Conservation (phyloP, 2,329 filamentous ascomycete species). For the Albophoma yamanashiensis region DNA sequence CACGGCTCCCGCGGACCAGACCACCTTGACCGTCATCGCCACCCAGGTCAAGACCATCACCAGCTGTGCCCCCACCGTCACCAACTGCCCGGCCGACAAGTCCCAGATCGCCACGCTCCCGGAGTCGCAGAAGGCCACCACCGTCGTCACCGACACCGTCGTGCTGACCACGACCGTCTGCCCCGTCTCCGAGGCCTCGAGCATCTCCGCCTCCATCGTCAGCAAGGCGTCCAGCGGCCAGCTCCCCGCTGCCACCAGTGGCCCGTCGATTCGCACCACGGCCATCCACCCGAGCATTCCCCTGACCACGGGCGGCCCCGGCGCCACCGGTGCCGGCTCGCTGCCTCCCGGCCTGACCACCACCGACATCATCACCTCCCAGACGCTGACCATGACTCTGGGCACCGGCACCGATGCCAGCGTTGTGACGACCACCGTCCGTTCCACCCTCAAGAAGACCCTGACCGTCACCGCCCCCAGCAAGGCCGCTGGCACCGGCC, state of each 20-base stretch:
- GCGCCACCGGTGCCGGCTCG: slow-evolving; percentile 5
- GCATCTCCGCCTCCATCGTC: slow-evolving; percentile 29
- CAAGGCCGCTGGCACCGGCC: background rate
- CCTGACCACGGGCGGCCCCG: slow-evolving; percentile 24
- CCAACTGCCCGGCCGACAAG: slow-evolving; percentile 37
- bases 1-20: slow-evolving; percentile 15
- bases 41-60: slow-evolving; percentile 47
- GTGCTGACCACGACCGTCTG: slow-evolving; percentile 31
- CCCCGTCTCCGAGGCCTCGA: slow-evolving; percentile 30
- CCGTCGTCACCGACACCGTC: slow-evolving; percentile 27
- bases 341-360: slow-evolving; percentile 9
- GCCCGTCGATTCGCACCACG: background rate
- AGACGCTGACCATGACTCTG: slow-evolving; percentile 23
- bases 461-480: slow-evolving; percentile 16
- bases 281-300: slow-evolving; percentile 8
- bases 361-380: slow-evolving; percentile 18
- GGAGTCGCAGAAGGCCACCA: slow-evolving; percentile 20
- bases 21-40: slow-evolving; percentile 38
- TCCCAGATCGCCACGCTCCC: slow-evolving; percentile 23
- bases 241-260: slow-evolving; percentile 26
- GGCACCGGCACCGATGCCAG: slow-evolving; percentile 18
- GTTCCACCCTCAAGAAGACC: slow-evolving; percentile 29
- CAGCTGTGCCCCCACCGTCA: slow-evolving; percentile 45
- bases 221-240: slow-evolving; percentile 22
- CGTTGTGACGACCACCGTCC: slow-evolving; percentile 32